Evolutionary conservation across 2,329 filamentous ascomycete species (phyloP), one percentile per base, ranked within the genome.

Genomic region (Fusarium devonianum): DNA sequence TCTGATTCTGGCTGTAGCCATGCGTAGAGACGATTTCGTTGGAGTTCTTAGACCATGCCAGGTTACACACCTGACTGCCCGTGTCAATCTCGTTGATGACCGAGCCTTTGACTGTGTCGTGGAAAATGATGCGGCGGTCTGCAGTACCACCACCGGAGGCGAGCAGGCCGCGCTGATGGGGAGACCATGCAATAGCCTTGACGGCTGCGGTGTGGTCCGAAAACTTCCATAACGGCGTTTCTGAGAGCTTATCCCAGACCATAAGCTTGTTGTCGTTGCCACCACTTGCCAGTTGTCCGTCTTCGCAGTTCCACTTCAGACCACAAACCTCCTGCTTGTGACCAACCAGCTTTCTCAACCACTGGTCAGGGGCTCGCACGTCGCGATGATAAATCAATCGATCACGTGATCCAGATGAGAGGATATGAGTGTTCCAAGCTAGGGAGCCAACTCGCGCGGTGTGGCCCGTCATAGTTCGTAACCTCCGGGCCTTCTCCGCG

Each of bases 291-390:
- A 99, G 81, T 70, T 99, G 94, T 5, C 92, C 90, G 65, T 97
- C 93, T 63, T 97, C 92, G 48, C 89, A 90, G 66, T 99, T 99
- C 94, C 94, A 99, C 65, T 92, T 92, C 39, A 99, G 76, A 7
- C 94, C 94, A 69, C 94, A 99, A 10, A 99, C 91, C 74, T 99
- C 94, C 74, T 99, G 94, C 72, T 97, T 99, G 73, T 99, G 94
- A 7, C 94, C 94, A 7, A 91, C 86, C 4, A 99, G 79, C 66
- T 92, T 92, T 49, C 87, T 84, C 23, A 96, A 77, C 81, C 89
- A 96, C 69, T 97, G 94, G 56, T 96, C 90, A 0, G 93, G 91
- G 26, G 90, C 89, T 49, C 94, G 87, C 18, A 99, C 94, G 71
- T 99, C 94, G 48, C 94, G 90, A 69, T 99, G 94, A 66, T 94